Evolutionary conservation across 2,329 filamentous ascomycete species (phyloP), one percentile per base, ranked within the genome.

Genomic region (Microascus cirrosus): DNA sequence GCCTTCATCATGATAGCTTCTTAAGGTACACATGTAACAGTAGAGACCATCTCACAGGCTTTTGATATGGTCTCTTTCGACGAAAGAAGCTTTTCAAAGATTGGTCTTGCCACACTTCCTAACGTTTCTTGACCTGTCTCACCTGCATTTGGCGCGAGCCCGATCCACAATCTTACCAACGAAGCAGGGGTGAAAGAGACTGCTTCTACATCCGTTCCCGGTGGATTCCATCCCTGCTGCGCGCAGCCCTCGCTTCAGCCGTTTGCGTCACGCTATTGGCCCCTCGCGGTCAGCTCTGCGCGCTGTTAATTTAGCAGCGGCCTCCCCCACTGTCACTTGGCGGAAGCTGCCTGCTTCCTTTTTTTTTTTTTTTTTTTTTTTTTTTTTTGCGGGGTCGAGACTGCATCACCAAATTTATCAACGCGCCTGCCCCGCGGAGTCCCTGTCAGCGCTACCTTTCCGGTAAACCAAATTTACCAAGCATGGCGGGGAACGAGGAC

Each of bases 401-500:
- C 39, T 18, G 15, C 15, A 15, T 45, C 39, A 18, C 39, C 39
- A n/a, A 45, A 45, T 45, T 45, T n/a, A 45, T 45, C 39, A 45
- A 45, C 39, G 39, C 45, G 45, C 45, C n/a, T 12, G 45, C 6
- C 11, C 20, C n/a, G 11, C 45, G 20, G 20, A 7, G 20, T 20
- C 45, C 45, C 45, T 50, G 45, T 22, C 45, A 50, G 22, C 45
- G 45, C 45, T 50, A 50, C 45, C 45, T 8, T 50, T 24, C 45
- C 20, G 45, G 45, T 50, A 50, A 24, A 22, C 20, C 45, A 22
- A 50, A 50, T 24, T 22, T 42, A 53, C 55, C 13, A 20, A 48
- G 24, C 56, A 58, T 58, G 56, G 50, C 56, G 24, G 57, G 36
- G 22, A 55, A 58, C 53, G 36, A 52, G 18, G 55, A 57, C 34